phyloP scores from a whole-genome alignment of 1,284 basidiomycete genomes.

The Bondarzewia mesenterica region DNA sequence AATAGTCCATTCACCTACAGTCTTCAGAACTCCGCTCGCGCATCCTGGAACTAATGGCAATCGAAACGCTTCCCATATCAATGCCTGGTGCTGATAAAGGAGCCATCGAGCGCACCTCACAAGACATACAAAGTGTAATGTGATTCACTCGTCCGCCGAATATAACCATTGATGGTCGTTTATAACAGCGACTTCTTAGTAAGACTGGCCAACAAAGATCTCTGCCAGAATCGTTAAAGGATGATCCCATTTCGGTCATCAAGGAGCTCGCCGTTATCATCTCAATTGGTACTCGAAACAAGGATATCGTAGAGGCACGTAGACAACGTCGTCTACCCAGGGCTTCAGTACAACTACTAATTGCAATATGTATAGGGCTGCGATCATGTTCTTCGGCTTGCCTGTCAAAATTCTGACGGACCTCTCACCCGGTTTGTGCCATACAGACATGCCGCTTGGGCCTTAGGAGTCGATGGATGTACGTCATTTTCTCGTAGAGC shows the following conservation, averaged over 20 bases:
- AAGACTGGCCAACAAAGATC: not conserved
- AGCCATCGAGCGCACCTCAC: not conserved
- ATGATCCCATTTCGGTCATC: conserved; percentile 5
- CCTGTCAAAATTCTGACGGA: conserved; percentile 22
- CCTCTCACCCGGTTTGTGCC: conserved; percentile 36
- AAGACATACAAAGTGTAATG: conserved; percentile 1
- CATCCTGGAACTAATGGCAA: conserved; percentile 32
- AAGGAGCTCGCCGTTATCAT: conserved; percentile 10
- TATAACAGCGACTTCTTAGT: not conserved
- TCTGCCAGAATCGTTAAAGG: not conserved
- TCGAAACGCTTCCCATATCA: conserved; percentile 24
- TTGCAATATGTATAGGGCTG: too few relatives aligned
- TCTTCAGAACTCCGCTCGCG: conserved; percentile 25
- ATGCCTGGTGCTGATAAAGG: conserved; percentile 9
- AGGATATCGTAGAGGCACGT: not conserved
- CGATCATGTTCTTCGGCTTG: conserved; percentile 32
- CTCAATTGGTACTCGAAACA: not conserved
- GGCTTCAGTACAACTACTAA: conserved; percentile 6
- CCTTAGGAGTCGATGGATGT: conserved; percentile 29
- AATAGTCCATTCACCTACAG: conserved; percentile 10
- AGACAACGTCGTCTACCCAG: conserved; percentile 1
- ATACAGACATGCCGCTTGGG: conserved; percentile 53
- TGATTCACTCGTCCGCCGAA: not conserved
- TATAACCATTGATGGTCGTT: not conserved
- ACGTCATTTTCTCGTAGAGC: conserved; percentile 14